phyloP scores from a whole-genome alignment of 2,329 filamentous ascomycete genomes.

The Dendrostoma leiphaemia region DNA sequence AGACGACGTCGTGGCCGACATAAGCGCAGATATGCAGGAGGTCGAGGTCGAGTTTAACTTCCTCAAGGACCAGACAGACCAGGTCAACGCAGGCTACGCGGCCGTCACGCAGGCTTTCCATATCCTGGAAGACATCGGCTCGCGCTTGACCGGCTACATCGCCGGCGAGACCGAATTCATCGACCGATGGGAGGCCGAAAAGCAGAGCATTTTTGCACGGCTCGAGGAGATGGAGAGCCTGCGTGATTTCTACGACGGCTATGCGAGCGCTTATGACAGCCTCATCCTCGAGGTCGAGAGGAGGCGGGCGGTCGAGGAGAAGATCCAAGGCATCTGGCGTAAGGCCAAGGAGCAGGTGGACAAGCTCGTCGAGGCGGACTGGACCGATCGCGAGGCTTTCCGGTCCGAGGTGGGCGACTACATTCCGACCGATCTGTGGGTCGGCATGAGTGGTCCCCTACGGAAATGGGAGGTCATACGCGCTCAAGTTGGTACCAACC shows the following conservation, averaged over 20 bases:
- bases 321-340: constrained; percentile 70
- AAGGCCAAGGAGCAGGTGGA: constrained; percentile 78
- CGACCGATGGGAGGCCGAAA: constrained; percentile 71
- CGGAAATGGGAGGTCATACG: constrained; percentile 49
- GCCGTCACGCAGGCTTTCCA: constrained; percentile 62
- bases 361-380: constrained; percentile 71
- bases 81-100: constrained; percentile 52
- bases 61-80: constrained; percentile 62
- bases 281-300: constrained; percentile 82
- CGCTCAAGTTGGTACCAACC: constrained; percentile 19
- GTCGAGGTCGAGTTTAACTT: constrained; percentile 71
- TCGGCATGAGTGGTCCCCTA: constrained; percentile 64
- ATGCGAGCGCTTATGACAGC: constrained; percentile 79
- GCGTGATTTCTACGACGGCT: constrained; percentile 81
- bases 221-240: constrained; percentile 76
- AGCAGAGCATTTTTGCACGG: constrained; percentile 63
- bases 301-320: constrained; percentile 68
- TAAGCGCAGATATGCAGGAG: constrained; percentile 70
- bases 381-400: constrained; percentile 72
- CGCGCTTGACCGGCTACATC: constrained; percentile 63
- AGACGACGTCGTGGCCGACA: constrained; percentile 65
- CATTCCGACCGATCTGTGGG: constrained; percentile 85
- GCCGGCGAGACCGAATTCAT: constrained; percentile 63
- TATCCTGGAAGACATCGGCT: constrained; percentile 66
- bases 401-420: constrained; percentile 80